phyloP scores from a whole-genome alignment of 164 flowering plant species.

The Tinospora cordifolia region DNA sequence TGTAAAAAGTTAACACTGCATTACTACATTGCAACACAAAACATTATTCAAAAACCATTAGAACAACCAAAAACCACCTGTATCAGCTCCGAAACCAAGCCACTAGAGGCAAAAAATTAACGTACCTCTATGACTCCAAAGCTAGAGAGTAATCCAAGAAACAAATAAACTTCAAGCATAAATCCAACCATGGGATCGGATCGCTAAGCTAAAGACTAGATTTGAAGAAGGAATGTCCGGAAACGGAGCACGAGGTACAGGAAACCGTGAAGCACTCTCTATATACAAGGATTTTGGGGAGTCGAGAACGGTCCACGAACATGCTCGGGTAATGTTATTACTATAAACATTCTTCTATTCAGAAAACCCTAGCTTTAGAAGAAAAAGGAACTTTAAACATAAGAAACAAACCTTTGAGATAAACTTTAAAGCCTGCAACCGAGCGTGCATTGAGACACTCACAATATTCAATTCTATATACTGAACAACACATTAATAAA shows the following conservation, averaged over 20 bases:
- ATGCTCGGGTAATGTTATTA: not conserved
- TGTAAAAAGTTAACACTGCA: too few relatives aligned
- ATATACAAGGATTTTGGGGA: not conserved
- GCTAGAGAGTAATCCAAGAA: not conserved
- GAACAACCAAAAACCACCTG: too few relatives aligned
- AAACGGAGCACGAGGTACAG: not conserved
- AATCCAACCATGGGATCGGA: not conserved
- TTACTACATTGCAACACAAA: too few relatives aligned
- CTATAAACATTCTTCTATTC: not conserved
- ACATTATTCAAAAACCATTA: too few relatives aligned
- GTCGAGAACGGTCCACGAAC: slow-evolving; percentile 3
- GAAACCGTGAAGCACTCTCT: too few relatives aligned
- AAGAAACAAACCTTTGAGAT: not conserved
- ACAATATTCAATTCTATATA: not conserved
- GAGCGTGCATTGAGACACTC: not conserved
- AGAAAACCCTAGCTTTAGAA: not conserved
- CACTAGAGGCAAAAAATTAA: not conserved
- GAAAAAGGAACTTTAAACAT: not conserved
- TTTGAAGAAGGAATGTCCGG: not conserved
- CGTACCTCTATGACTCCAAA: not conserved
- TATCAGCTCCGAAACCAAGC: too few relatives aligned
- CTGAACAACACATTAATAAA: not conserved
- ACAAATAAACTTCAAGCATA: too few relatives aligned
- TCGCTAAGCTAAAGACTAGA: not conserved
- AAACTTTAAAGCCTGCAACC: not conserved